Conservation (phyloP, 805 yeast genomes). For the Lipomyces lipofer region DNA sequence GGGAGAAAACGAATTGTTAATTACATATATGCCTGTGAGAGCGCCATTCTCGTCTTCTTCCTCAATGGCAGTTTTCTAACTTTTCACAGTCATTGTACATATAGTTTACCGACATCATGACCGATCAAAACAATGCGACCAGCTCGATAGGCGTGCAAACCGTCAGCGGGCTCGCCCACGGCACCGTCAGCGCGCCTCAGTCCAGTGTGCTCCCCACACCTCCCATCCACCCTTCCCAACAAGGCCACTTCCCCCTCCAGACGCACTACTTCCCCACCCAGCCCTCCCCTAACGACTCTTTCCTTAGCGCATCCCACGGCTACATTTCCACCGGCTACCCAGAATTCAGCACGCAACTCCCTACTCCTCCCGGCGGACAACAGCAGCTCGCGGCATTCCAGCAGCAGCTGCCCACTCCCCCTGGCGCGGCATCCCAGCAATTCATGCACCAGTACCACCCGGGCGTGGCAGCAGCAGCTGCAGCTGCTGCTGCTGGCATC, state of each 20-base stretch:
- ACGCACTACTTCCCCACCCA: conserved; percentile 17
- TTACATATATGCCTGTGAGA: too few relatives aligned
- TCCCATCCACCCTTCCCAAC: conserved; percentile 12
- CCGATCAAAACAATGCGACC: conserved; percentile 11
- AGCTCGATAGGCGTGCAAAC: not conserved
- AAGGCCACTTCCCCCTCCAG: conserved; percentile 9
- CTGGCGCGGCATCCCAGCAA: conserved; percentile 10
- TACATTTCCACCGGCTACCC: conserved; percentile 6
- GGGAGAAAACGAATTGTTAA: too few relatives aligned
- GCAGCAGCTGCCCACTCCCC: conserved; percentile 22
- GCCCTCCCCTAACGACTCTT: not conserved
- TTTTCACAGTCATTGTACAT: too few relatives aligned
- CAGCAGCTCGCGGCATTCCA: conserved; percentile 5
- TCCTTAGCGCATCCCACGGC: conserved; percentile 10
- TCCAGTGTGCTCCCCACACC: conserved; percentile 16
- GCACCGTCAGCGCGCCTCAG: conserved; percentile 1
- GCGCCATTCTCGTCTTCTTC: too few relatives aligned
- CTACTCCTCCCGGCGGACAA: conserved; percentile 13
- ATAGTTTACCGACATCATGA: too few relatives aligned
- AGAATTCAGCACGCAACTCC: conserved; percentile 19
- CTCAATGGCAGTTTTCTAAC: too few relatives aligned
- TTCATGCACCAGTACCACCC: conserved; percentile 14
- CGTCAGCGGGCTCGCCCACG: conserved; percentile 4
- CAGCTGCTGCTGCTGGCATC: conserved; percentile 8
- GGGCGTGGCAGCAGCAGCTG: not conserved